Evolutionary conservation across 768 basidiomycete species (phyloP), one percentile per base, ranked within the genome.

Genomic region (Rubroboletus satanas): DNA sequence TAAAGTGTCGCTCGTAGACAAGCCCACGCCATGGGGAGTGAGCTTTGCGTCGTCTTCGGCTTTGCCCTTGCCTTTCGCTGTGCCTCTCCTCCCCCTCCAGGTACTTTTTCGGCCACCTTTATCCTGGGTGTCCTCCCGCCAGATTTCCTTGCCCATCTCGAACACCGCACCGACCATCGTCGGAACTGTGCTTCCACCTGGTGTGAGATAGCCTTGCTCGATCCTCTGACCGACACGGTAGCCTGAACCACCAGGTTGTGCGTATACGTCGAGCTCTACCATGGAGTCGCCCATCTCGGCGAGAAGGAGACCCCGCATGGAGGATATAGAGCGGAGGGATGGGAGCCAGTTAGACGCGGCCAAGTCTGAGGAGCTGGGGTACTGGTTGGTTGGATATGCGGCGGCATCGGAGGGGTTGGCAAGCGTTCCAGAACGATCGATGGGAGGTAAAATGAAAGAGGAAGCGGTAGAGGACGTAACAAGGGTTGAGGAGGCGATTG

Each of bases 1-100:
- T 39, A 86, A 71, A 18, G 83, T 87, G 23, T 79, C 79, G 45
- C 68, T 70, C 75, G 78, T 47, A 75, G 75, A 51, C 66, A 74
- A 35, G 77, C 74, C 57, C 18, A 61, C 60, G 53, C 57, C 56
- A 7, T 57, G 57, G 38, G 49, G 47, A 8, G 53, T 35, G 51
- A 52, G 38, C 48, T 12, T 18, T 9, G 39, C 3, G 41, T 58
- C 51, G 47, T 52, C 66, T 12, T 38, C 46, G 7, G 29, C n/a
- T 12, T 38, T 61, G 21, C 39, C 32, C 47, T 48, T 59, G 17
- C 38, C 54, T 28, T 51, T 61, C 4, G 21, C 7, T n/a, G 55
- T 38, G 44, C 50, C 51, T 49, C 32, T 55, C 49, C 55, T 55
- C 18, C 46, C 41, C 36, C 52, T 57, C 66, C 59, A 64, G 33